A percentile compares a stretch with the other conserved stretches of the same genome.
phyloP scores from a whole-genome alignment of 176 grass and related monocot species.

The Eremochloa ophiuroides region DNA sequence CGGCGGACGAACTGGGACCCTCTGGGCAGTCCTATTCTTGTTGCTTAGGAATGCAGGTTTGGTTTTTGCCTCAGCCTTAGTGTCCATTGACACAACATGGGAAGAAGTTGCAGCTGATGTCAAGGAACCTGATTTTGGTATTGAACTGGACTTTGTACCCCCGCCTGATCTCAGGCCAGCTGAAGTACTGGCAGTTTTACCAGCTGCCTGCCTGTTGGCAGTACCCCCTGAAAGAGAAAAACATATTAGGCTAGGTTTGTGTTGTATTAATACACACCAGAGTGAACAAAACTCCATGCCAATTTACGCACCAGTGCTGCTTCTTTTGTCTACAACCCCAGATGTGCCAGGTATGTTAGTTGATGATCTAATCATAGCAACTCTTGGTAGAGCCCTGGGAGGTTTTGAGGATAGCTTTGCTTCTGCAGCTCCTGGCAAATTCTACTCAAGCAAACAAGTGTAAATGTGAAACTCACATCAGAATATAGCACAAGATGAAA shows the following conservation, averaged over 20 bases:
- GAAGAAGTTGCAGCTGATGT: background rate
- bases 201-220: slow-evolving; percentile 30
- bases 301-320: slow-evolving; percentile 50
- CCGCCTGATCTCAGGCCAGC: background rate
- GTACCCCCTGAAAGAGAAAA: slow-evolving; percentile 46
- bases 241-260: background rate
- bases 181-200: slow-evolving; percentile 33
- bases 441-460: slow-evolving; percentile 27
- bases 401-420: slow-evolving; percentile 53
- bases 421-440: slow-evolving; percentile 23
- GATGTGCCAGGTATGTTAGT: slow-evolving; percentile 25
- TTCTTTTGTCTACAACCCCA: slow-evolving; percentile 49
- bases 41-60: slow-evolving; percentile 34
- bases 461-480: background rate
- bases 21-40: slow-evolving; percentile 50
- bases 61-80: slow-evolving; percentile 6
- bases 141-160: slow-evolving; percentile 18
- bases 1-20: slow-evolving; percentile 29
- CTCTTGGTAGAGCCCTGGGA: slow-evolving; percentile 58
- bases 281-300: background rate
- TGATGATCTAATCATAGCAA: slow-evolving; percentile 42
- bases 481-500: background rate
- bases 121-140: slow-evolving; percentile 4
- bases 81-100: background rate
- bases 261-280: background rate